phyloP scores from a whole-genome alignment of 257 asterid genomes.

The Scutellaria baicalensis region DNA sequence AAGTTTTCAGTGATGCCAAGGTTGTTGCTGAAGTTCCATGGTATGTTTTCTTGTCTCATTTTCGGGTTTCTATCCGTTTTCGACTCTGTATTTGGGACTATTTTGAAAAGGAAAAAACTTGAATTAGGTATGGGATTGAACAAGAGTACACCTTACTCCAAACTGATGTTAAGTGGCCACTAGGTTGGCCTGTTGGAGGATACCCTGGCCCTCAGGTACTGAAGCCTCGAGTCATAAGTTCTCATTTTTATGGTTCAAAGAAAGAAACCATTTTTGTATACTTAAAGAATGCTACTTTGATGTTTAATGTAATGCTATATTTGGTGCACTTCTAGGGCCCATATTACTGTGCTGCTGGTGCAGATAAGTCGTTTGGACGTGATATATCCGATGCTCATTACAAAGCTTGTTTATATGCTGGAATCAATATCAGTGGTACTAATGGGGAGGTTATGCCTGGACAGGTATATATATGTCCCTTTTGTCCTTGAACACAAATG shows the following conservation, averaged over 20 bases:
- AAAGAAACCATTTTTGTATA: neutral
- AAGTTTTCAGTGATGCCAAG: constrained; percentile 72
- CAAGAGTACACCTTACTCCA: constrained; percentile 94
- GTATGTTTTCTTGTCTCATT: constrained; percentile 26
- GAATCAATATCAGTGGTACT: constrained; percentile 93
- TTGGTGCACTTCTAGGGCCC: constrained; percentile 63
- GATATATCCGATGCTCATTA: constrained; percentile 97
- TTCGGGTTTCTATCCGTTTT: neutral
- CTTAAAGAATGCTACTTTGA: neutral
- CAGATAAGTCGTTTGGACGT: constrained; percentile 92
- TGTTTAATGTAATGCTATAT: neutral
- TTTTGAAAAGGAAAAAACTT: neutral
- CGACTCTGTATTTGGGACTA: neutral
- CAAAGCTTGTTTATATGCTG: constrained; percentile 98
- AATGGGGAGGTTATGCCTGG: constrained; percentile 99
- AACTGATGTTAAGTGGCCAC: constrained; percentile 77
- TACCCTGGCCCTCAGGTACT: constrained; percentile 98
- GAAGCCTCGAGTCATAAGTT: neutral
- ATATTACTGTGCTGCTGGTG: constrained; percentile 92
- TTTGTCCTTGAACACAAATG: neutral
- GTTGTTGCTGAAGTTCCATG: constrained; percentile 87
- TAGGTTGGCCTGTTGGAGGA: constrained; percentile 97
- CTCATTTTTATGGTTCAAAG: neutral
- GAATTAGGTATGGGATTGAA: constrained; percentile 82
- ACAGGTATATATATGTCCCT: constrained; percentile 49